Evolutionary conservation across 441 rosid species (phyloP), one percentile per base, ranked within the genome.

Genomic region (Eruca vesicaria): DNA sequence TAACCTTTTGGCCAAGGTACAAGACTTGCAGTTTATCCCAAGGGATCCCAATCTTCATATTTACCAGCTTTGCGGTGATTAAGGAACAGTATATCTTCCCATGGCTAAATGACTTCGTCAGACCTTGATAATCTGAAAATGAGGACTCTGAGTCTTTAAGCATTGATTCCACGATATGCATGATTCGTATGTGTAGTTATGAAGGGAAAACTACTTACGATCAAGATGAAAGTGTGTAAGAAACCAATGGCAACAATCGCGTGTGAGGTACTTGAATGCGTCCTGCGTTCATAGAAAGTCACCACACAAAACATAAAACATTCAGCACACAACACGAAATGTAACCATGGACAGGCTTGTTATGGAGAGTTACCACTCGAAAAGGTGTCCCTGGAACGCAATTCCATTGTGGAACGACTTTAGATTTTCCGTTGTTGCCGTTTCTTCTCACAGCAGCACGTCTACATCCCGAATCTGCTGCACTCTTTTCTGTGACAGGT

Each of bases 161-260:
- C 41, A 59, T 29, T 53, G 74, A 26, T 55, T 43, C 60, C 35
- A 69, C 3, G 5, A 43, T 26, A 53, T 61, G 52, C 66, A 71
- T 53, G 53, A 41, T 19, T 53, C 41, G 56, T 48, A 55, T 28
- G 48, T 23, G 53, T 28, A 65, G 9, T n/a, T 12, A 65, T 60
- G 16, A 14, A 23, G 60, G 77, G 45, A 41, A 62, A 20, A 59
- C 63, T 78, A 91, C 99, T 87, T 84, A 95, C 99, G 98, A 76
- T 93, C 99, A 82, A 90, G 91, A 81, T 95, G 98, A 80, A 95
- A 95, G 77, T 93, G 99, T 7, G 99, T 87, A 52, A 95, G 97
- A 90, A 95, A 95, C 99, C 98, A 95, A 71, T 95, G 97, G 76
- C 86, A 81, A 77, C 99, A 93, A 74, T 93, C 94, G 33, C 98